These are phyloP conservation scores for Biscogniauxia marginata DNA, from an alignment of 2,329 filamentous ascomycete species.

Conservation along the genomic window DNA sequence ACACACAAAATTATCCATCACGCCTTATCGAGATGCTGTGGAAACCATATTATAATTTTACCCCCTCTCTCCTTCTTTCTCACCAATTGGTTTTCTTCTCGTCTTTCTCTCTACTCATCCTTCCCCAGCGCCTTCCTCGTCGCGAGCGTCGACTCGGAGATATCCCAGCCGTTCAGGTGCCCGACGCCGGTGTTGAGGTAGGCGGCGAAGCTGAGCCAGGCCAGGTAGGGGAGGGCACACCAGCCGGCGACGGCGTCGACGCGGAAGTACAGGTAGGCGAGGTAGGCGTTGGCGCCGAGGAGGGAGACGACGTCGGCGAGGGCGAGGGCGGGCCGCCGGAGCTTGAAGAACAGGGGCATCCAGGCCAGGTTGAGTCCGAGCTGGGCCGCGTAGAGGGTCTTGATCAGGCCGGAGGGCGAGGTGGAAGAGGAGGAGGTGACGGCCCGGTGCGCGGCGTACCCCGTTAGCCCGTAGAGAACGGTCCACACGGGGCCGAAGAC, in stretches of 20 bases:
- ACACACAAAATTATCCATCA: too few species aligned
- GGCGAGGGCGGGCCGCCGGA: slow-evolving; percentile 70
- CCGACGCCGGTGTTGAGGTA: slow-evolving; percentile 75
- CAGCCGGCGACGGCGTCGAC: slow-evolving; percentile 72
- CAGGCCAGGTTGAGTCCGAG: slow-evolving; percentile 81
- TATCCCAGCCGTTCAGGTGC: slow-evolving; percentile 67
- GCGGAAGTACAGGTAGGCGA: slow-evolving; percentile 73
- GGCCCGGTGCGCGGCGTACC: slow-evolving; percentile 82
- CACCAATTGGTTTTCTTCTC: background rate
- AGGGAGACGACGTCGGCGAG: slow-evolving; percentile 73
- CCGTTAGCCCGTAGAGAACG: slow-evolving; percentile 73
- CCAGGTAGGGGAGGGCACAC: slow-evolving; percentile 77
- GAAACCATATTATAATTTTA: too few species aligned
- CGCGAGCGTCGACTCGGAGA: slow-evolving; percentile 36
- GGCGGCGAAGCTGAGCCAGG: slow-evolving; percentile 83
- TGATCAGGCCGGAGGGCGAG: slow-evolving; percentile 52
- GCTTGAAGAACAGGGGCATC: slow-evolving; percentile 91
- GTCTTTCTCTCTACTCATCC: slow-evolving; percentile 14
- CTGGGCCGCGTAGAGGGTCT: slow-evolving; percentile 85
- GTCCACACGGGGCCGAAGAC: slow-evolving; percentile 68
- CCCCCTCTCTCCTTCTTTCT: background rate
- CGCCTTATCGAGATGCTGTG: too few species aligned
- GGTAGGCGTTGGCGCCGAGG: slow-evolving; percentile 67
- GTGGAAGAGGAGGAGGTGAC: slow-evolving; percentile 59
- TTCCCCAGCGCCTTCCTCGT: slow-evolving; percentile 32